phyloP scores from a whole-genome alignment of 768 basidiomycete genomes.

The Heimioporus sp. region DNA sequence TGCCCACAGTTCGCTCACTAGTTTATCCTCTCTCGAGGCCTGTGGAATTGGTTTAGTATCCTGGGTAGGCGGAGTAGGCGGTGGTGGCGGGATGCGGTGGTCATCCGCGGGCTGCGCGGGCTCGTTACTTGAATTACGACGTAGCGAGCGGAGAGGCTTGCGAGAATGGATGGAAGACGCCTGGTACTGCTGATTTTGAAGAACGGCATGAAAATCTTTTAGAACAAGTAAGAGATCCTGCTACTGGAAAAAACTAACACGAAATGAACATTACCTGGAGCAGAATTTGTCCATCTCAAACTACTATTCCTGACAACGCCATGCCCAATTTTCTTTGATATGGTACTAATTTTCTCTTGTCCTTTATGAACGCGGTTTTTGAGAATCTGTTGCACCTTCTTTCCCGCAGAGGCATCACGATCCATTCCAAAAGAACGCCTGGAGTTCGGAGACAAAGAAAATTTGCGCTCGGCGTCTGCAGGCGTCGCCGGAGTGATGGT shows the following conservation, averaged over 20 bases:
- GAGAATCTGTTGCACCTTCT: slow-evolving; percentile 74
- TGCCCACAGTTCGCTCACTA: slow-evolving; percentile 88
- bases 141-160: slow-evolving; percentile 51
- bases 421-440: slow-evolving; percentile 32
- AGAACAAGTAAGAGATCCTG: background rate
- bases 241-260: background rate
- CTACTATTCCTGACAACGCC: slow-evolving; percentile 58
- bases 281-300: slow-evolving; percentile 61
- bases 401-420: slow-evolving; percentile 55
- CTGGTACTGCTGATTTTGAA: slow-evolving; percentile 62
- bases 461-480: slow-evolving; percentile 28
- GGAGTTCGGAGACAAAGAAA: slow-evolving; percentile 13
- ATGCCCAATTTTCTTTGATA: slow-evolving; percentile 73
- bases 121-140: slow-evolving; percentile 32
- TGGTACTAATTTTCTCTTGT: slow-evolving; percentile 68
- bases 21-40: slow-evolving; percentile 56
- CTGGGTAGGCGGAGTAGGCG: slow-evolving; percentile 35
- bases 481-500: slow-evolving; percentile 65
- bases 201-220: slow-evolving; percentile 66
- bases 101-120: slow-evolving; percentile 34
- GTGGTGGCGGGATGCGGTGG: slow-evolving; percentile 34
- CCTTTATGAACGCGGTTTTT: slow-evolving; percentile 74
- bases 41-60: slow-evolving; percentile 31
- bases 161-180: slow-evolving; percentile 86
- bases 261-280: slow-evolving; percentile 52